Evolutionary conservation across 1,284 basidiomycete genomes (phyloP).

Genomic region (Golubevia sp.): DNA sequence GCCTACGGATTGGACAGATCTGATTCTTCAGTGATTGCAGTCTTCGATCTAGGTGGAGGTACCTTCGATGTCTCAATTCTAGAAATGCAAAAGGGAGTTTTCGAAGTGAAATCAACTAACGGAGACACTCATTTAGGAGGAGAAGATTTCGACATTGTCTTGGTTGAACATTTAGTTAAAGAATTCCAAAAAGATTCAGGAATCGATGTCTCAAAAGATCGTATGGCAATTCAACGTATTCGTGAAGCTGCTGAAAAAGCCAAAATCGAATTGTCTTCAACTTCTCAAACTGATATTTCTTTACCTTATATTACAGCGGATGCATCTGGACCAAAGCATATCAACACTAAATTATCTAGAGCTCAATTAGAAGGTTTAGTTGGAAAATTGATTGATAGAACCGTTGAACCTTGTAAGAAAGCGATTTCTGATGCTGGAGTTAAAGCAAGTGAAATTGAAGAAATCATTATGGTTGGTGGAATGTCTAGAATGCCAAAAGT

Average conservation of each 20-base stretch:
- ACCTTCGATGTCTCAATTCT: slow-evolving; percentile 98
- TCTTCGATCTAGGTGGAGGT: slow-evolving; percentile 93
- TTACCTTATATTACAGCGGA: slow-evolving; percentile 97
- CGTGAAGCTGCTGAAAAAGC: slow-evolving; percentile 99
- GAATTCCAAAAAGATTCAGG: slow-evolving; percentile 95
- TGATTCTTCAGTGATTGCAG: slow-evolving; percentile 71
- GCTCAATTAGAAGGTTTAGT: slow-evolving; percentile 89
- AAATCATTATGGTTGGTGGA: slow-evolving; percentile 96
- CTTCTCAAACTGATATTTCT: slow-evolving; percentile 88
- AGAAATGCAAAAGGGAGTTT: slow-evolving; percentile 98
- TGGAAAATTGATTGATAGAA: slow-evolving; percentile 80
- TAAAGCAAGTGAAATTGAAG: slow-evolving; percentile 89
- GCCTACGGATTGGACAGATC: slow-evolving; percentile 72
- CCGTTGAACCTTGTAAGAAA: slow-evolving; percentile 97
- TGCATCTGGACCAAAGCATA: slow-evolving; percentile 91
- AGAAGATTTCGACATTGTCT: slow-evolving; percentile 93
- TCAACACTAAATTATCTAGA: slow-evolving; percentile 86
- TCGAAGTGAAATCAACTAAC: slow-evolving; percentile 99
- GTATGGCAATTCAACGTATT: slow-evolving; percentile 98
- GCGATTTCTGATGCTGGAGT: slow-evolving; percentile 87
- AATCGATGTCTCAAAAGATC: slow-evolving; percentile 79
- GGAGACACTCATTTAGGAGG: slow-evolving; percentile 98
- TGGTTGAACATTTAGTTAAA: slow-evolving; percentile 83
- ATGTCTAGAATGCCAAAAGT: slow-evolving; percentile 98
- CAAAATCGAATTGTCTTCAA: slow-evolving; percentile 95